These are phyloP conservation scores for Zizania latifolia DNA, from an alignment of 176 grass and related monocot genomes.

Conservation along the genomic window DNA sequence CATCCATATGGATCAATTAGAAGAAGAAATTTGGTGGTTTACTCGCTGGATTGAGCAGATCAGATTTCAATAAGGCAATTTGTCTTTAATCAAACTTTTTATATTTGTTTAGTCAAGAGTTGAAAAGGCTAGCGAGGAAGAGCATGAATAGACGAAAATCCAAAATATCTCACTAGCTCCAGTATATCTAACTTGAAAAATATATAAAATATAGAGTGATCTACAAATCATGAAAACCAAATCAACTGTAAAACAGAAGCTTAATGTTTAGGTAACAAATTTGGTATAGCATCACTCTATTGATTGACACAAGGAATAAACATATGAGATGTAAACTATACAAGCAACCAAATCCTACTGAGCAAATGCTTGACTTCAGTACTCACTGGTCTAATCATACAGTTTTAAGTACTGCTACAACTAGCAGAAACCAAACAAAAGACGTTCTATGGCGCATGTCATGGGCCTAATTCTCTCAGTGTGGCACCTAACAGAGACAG, in stretches of 20 bases:
- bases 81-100: constrained; percentile 8
- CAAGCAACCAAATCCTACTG: neutral
- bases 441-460: neutral
- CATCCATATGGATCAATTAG: neutral
- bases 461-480: neutral
- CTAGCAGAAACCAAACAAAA: neutral
- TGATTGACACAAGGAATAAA: constrained; percentile 18
- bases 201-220: no score
- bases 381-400: neutral
- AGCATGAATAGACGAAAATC: neutral
- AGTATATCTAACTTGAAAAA: no score
- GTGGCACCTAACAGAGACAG: neutral
- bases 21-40: neutral
- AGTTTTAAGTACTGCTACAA: neutral
- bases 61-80: constrained; percentile 3
- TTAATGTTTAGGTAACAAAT: no score
- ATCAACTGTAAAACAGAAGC: no score
- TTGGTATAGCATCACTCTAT: neutral
- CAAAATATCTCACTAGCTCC: neutral
- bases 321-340: neutral
- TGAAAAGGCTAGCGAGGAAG: neutral
- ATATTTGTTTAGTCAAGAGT: neutral
- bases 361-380: neutral
- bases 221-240: no score
- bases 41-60: neutral